These are phyloP conservation scores for Chlorencoelia australis DNA, from an alignment of 2,329 filamentous ascomycete species.

Conservation along the genomic window DNA sequence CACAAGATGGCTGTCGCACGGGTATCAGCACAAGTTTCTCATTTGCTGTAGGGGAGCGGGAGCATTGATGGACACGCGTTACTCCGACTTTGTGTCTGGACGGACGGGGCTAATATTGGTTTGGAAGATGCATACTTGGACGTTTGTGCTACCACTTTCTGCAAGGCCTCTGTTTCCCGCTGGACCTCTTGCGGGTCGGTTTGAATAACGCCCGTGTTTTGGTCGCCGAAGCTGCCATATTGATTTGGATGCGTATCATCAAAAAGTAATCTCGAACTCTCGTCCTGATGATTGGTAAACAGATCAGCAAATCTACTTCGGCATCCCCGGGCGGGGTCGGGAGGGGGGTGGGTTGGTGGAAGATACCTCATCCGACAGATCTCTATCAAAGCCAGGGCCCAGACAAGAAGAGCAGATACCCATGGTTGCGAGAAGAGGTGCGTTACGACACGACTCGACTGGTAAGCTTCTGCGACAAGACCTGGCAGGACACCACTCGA, in stretches of 20 bases:
- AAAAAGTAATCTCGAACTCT: conserved; percentile 43
- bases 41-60: too few species aligned
- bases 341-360: too few species aligned
- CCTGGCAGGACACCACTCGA: too few species aligned
- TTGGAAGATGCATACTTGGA: conserved; percentile 41
- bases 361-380: conserved; percentile 45
- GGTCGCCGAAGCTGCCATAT: conserved; percentile 54
- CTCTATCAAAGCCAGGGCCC: conserved; percentile 37
- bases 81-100: too few species aligned
- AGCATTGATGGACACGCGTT: too few species aligned
- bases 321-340: too few species aligned
- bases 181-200: conserved; percentile 53
- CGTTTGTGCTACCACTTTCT: conserved; percentile 52
- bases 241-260: conserved; percentile 49
- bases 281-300: conserved; percentile 18
- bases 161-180: conserved; percentile 53
- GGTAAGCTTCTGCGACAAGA: too few species aligned
- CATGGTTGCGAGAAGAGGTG: conserved; percentile 32
- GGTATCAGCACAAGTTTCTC: conserved; percentile 14
- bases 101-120: too few species aligned
- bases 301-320: not conserved
- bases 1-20: conserved; percentile 47
- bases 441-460: too few species aligned
- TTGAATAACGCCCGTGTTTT: conserved; percentile 38
- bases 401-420: conserved; percentile 53